Evolutionary conservation across 805 yeast genomes (phyloP).

Genomic region (Yarrowia hollandica): DNA sequence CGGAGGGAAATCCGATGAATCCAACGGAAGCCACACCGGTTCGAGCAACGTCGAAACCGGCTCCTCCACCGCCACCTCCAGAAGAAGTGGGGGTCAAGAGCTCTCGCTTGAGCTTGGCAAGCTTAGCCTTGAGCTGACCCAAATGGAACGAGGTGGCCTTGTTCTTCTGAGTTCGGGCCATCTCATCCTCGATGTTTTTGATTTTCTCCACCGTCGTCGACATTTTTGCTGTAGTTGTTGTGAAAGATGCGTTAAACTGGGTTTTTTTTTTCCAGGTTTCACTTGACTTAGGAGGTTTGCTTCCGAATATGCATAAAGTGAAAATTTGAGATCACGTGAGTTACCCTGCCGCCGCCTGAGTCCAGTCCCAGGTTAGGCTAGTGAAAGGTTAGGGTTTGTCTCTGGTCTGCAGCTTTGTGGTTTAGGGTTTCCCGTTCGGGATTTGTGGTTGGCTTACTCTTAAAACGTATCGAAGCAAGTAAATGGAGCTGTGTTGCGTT

Average conservation of each 20-base stretch:
- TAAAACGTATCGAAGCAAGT: too few relatives aligned
- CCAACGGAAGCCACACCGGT: constrained; percentile 98
- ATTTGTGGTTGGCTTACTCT: too few relatives aligned
- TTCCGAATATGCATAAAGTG: constrained; percentile 22
- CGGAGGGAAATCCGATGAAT: constrained; percentile 97
- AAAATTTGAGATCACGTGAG: constrained; percentile 24
- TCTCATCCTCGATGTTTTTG: constrained; percentile 78
- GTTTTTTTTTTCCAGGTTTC: not conserved
- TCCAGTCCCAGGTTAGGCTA: too few relatives aligned
- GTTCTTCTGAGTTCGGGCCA: constrained; percentile 97
- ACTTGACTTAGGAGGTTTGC: constrained; percentile 4
- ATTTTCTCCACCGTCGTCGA: constrained; percentile 29
- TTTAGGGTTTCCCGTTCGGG: too few relatives aligned
- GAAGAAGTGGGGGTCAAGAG: constrained; percentile 68
- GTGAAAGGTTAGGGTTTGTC: too few relatives aligned
- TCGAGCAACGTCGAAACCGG: constrained; percentile 97
- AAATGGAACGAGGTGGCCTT: constrained; percentile 96
- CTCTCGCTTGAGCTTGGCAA: constrained; percentile 93
- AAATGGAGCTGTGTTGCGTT: too few relatives aligned
- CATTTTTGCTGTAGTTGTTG: constrained; percentile 1
- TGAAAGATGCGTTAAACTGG: not conserved
- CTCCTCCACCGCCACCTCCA: constrained; percentile 85
- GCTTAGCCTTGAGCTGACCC: constrained; percentile 95
- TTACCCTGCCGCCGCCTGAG: constrained; percentile 4
- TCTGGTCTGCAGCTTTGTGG: too few relatives aligned